Evolutionary conservation across 345 rosid species (phyloP).

Genomic region (Leavenworthia alabamica): DNA sequence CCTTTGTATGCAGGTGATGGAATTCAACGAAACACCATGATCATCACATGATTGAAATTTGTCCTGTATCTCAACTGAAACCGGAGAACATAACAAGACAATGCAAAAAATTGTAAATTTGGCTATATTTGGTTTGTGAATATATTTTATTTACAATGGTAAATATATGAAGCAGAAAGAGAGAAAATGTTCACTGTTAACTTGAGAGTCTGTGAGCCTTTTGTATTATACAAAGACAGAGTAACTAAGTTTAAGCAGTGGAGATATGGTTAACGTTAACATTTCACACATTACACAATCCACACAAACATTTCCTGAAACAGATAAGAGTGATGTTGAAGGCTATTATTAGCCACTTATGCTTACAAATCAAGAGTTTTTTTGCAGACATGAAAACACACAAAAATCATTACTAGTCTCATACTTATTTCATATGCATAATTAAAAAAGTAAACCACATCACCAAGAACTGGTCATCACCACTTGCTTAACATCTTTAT

Average conservation of each 20-base stretch:
- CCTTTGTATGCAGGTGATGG: slow-evolving; percentile 31
- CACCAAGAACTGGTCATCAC: background rate
- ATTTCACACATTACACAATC: slow-evolving; percentile 15
- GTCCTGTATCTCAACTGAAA: slow-evolving; percentile 14
- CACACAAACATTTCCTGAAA: slow-evolving; percentile 1
- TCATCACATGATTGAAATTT: background rate
- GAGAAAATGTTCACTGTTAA: slow-evolving; percentile 9
- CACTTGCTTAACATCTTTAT: slow-evolving; percentile 2
- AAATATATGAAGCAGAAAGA: slow-evolving; percentile 29
- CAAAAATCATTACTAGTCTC: background rate
- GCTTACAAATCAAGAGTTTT: slow-evolving; percentile 20
- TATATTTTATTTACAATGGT: slow-evolving; percentile 15
- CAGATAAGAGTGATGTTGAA: too few relatives aligned
- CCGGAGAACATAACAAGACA: slow-evolving; percentile 27
- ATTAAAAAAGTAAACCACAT: background rate
- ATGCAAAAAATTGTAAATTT: slow-evolving; percentile 16
- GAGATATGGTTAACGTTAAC: background rate
- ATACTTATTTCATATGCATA: slow-evolving; percentile 8
- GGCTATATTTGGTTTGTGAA: slow-evolving; percentile 28
- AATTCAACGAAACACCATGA: slow-evolving; percentile 31
- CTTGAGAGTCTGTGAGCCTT: background rate
- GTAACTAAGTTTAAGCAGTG: background rate
- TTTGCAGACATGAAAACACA: slow-evolving; percentile 16
- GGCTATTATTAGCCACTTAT: slow-evolving; percentile 14
- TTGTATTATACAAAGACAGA: background rate